Evolutionary conservation across 768 basidiomycete genomes (phyloP), one percentile per base, ranked within the genome.

Genomic region (Tephrocybe sp.): DNA sequence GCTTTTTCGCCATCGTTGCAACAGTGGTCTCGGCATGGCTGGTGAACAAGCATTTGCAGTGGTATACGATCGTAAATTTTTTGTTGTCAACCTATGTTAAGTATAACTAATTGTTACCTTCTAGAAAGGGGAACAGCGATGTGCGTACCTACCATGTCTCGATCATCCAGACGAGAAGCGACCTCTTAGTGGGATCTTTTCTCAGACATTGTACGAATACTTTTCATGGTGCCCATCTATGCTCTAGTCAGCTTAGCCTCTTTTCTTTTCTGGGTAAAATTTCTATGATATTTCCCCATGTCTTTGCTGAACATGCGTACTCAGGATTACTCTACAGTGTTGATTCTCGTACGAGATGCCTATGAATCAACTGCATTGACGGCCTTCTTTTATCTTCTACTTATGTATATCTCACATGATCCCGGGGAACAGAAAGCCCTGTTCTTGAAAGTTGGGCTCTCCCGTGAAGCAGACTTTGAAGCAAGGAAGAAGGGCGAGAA

Each of bases 171-270:
- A 13, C 10, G 22, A 30, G 2, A 34, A 12, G 3, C 20, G 20
- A 17, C 19, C 17, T 36, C 48, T 14, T 17, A 33, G 1, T 30
- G 46, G 39, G 35, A 51, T 20, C 7, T 42, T 51, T 16, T 33
- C 19, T 2, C 50, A 87, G 84, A 87, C 62, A 85, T 88, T 58
- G 77, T 88, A 42, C 83, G 89, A 8, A 68, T 90, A 16, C 74
- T 92, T 19, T 80, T 90, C 66, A 83, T 92, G 83, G 85, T 89
- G 2, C 86, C 87, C 2, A 73, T 89, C 30, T 92, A 92, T 62
- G 82, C 85, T 8, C 60, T 77, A 34, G 79, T 85, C 64, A 85
- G 81, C 59, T 75, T 85, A 49, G 75, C 80, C 1, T 85, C 85
- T 4, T 90, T 83, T 65, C 66, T 87, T 26, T 86, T 84, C 68